These are phyloP conservation scores for Fomes fomentarius DNA, from an alignment of 1,284 basidiomycete genomes.

Conservation along the genomic window DNA sequence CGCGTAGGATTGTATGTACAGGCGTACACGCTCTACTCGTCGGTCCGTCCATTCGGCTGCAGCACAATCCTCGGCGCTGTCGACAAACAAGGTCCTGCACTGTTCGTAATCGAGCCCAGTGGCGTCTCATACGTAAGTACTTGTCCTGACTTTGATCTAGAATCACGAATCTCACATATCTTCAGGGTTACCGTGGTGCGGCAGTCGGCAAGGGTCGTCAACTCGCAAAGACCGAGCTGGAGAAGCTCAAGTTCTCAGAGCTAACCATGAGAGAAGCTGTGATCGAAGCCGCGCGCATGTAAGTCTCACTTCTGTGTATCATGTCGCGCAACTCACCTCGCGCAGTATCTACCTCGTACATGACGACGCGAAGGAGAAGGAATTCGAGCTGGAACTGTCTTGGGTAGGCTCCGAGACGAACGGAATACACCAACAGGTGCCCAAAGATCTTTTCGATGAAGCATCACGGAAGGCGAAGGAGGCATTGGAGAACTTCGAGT, in stretches of 20 bases:
- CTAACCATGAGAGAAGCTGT: constrained; percentile 86
- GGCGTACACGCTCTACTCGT: constrained; percentile 97
- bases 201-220: constrained; percentile 97
- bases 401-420: constrained; percentile 93
- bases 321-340: background rate
- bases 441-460: constrained; percentile 82
- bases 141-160: background rate
- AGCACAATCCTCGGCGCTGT: constrained; percentile 90
- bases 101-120: constrained; percentile 95
- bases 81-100: constrained; percentile 86
- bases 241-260: constrained; percentile 89
- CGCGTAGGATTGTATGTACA: constrained; percentile 91
- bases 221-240: constrained; percentile 97
- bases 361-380: constrained; percentile 97
- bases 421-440: constrained; percentile 81
- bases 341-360: constrained; percentile 95
- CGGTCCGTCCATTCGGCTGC: constrained; percentile 96
- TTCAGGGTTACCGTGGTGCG: constrained; percentile 88
- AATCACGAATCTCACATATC: background rate
- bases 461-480: constrained; percentile 91
- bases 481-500: constrained; percentile 89
- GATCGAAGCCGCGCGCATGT: constrained; percentile 94
- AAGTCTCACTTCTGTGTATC: constrained; percentile 36
- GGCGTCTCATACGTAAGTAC: constrained; percentile 85
- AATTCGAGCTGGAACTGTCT: constrained; percentile 97